phyloP scores from a whole-genome alignment of 2,329 filamentous ascomycete species.

The Fusarium multiceps region DNA sequence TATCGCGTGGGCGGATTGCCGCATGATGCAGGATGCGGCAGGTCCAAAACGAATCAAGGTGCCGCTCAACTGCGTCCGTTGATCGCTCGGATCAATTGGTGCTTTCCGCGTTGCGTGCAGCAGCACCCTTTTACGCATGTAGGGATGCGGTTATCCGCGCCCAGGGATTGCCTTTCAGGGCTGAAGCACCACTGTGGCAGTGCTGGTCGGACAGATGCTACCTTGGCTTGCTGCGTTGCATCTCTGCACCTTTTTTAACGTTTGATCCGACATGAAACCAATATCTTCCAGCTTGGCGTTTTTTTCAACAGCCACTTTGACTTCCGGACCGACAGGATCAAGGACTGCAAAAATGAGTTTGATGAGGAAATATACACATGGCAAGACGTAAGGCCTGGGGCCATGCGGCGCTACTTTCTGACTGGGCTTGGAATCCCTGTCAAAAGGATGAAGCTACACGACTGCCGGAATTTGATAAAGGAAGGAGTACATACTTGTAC shows the following conservation, averaged over 20 bases:
- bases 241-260: slow-evolving; percentile 19
- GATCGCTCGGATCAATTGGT: slow-evolving; percentile 44
- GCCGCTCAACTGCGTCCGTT: slow-evolving; percentile 29
- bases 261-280: slow-evolving; percentile 10
- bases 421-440: slow-evolving; percentile 44
- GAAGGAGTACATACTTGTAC: slow-evolving; percentile 30
- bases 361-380: slow-evolving; percentile 28
- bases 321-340: slow-evolving; percentile 20
- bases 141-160: slow-evolving; percentile 19
- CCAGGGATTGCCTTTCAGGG: slow-evolving; percentile 30
- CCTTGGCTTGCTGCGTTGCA: slow-evolving; percentile 21
- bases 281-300: slow-evolving; percentile 3
- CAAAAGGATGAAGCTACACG: slow-evolving; percentile 27
- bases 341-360: slow-evolving; percentile 25
- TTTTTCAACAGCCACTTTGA: not conserved
- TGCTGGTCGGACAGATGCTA: slow-evolving; percentile 30
- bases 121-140: slow-evolving; percentile 2
- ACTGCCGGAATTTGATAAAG: slow-evolving; percentile 27
- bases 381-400: slow-evolving; percentile 28
- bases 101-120: slow-evolving; percentile 26
- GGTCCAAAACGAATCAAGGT: slow-evolving; percentile 39
- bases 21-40: slow-evolving; percentile 39
- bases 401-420: slow-evolving; percentile 44
- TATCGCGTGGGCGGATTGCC: slow-evolving; percentile 30
- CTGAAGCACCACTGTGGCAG: slow-evolving; percentile 39